Percentiles rank a stretch among this genome's conserved stretches.
Conservation (phyloP, 176 grass and related monocot species). For the Chloris gayana region DNA sequence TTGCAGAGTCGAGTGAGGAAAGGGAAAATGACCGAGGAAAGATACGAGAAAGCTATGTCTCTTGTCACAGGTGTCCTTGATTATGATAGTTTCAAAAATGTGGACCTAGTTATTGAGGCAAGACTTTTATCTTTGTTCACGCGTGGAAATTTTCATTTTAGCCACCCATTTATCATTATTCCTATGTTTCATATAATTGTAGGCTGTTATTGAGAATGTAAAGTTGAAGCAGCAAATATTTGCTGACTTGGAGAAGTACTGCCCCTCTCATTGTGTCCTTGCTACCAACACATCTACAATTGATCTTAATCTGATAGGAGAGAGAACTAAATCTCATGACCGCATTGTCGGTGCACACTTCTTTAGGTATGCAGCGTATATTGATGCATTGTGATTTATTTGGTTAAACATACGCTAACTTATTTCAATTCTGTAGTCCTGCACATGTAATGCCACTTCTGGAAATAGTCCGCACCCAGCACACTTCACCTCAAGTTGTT, state of each 20-base stretch:
- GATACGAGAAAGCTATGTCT: constrained; percentile 73
- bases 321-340: constrained; percentile 76
- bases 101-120: constrained; percentile 90
- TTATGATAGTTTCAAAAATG: constrained; percentile 82
- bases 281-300: constrained; percentile 97
- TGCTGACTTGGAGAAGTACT: constrained; percentile 79
- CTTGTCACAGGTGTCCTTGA: constrained; percentile 75
- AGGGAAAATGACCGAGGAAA: constrained; percentile 89
- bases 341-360: constrained; percentile 92
- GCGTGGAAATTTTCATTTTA: neutral
- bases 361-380: constrained; percentile 68
- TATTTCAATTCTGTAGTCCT: constrained; percentile 58
- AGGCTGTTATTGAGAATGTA: constrained; percentile 90
- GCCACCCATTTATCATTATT: constrained; percentile 14
- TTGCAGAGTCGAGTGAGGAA: constrained; percentile 76
- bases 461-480: constrained; percentile 82
- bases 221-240: constrained; percentile 94
- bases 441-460: constrained; percentile 93
- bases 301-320: constrained; percentile 94
- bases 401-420: neutral
- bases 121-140: constrained; percentile 26
- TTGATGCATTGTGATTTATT: constrained; percentile 15
- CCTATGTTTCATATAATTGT: constrained; percentile 29
- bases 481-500: constrained; percentile 81
- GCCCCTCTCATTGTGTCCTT: constrained; percentile 75